phyloP scores from a whole-genome alignment of 331 rosid species.

The Pyracantha coccinea region DNA sequence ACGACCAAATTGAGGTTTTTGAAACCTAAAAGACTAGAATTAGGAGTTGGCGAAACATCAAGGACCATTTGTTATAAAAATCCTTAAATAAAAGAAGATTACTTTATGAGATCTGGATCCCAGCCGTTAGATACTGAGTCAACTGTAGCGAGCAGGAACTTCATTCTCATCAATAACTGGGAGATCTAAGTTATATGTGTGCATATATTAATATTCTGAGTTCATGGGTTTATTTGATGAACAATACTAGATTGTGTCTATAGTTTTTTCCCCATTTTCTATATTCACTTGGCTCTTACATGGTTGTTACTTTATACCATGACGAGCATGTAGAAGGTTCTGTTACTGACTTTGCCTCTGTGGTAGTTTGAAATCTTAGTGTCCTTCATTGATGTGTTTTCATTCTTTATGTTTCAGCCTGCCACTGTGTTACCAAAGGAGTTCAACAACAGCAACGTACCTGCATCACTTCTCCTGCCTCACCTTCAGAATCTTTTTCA shows the following conservation, averaged over 20 bases:
- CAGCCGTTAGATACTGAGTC: background rate
- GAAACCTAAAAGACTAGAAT: no score
- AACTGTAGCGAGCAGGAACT: background rate
- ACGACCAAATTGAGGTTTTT: no score
- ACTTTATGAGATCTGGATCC: background rate
- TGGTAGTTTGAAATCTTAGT: background rate
- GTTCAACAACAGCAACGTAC: slow-evolving; percentile 38
- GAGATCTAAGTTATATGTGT: background rate
- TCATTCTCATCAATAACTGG: background rate
- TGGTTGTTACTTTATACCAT: background rate
- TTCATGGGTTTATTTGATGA: background rate
- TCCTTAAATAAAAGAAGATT: background rate
- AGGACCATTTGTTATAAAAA: no score
- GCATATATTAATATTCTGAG: background rate
- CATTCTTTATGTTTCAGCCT: slow-evolving; percentile 41
- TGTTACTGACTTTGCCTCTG: background rate
- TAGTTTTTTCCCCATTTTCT: background rate
- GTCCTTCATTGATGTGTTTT: background rate
- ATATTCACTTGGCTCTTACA: background rate
- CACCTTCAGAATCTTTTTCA: slow-evolving; percentile 87
- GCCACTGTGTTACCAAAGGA: slow-evolving; percentile 50
- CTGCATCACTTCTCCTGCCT: slow-evolving; percentile 69
- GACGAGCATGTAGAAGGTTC: background rate
- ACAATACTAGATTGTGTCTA: background rate
- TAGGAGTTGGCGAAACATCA: no score